phyloP scores from a whole-genome alignment of 495 filamentous ascomycete species.

The Aspergillus affinis region DNA sequence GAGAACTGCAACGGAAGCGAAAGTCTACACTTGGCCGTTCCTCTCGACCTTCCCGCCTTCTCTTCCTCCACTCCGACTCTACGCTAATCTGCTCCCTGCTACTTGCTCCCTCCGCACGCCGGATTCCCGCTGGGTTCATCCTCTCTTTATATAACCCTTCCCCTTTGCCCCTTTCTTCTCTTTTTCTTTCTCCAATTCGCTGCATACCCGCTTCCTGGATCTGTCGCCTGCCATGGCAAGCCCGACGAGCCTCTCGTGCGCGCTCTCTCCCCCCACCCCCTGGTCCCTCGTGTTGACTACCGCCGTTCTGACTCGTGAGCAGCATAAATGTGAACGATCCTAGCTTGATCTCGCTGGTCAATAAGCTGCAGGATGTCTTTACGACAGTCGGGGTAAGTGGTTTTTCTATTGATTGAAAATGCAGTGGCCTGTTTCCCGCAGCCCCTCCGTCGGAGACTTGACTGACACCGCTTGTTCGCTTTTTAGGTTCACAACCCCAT shows the following conservation, averaged over 20 bases:
- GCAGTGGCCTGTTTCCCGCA: constrained; percentile 6
- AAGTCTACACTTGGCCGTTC: constrained; percentile 18
- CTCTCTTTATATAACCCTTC: constrained; percentile 10
- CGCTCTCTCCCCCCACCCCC: constrained; percentile 28
- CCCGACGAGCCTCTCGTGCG: constrained; percentile 50
- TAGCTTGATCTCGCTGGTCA: constrained; percentile 86
- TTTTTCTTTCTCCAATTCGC: constrained; percentile 19
- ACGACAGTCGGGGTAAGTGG: constrained; percentile 89
- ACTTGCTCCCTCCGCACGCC: neutral
- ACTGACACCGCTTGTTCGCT: constrained; percentile 37
- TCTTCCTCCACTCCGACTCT: constrained; percentile 19
- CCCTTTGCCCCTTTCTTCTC: constrained; percentile 12
- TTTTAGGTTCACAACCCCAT: constrained; percentile 91
- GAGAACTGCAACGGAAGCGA: constrained; percentile 9
- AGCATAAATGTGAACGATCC: constrained; percentile 83
- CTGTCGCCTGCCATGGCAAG: constrained; percentile 48
- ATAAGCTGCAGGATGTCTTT: constrained; percentile 99
- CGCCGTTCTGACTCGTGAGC: constrained; percentile 31
- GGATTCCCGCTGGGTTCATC: neutral
- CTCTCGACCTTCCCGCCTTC: constrained; percentile 10
- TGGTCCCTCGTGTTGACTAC: constrained; percentile 21
- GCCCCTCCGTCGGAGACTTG: constrained; percentile 13
- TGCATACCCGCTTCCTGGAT: constrained; percentile 13
- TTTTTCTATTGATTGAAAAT: neutral
- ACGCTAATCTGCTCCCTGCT: constrained; percentile 1